These are phyloP conservation scores for Solanum virginianum DNA, from an alignment of 257 asterid genomes.

Conservation along the genomic window DNA sequence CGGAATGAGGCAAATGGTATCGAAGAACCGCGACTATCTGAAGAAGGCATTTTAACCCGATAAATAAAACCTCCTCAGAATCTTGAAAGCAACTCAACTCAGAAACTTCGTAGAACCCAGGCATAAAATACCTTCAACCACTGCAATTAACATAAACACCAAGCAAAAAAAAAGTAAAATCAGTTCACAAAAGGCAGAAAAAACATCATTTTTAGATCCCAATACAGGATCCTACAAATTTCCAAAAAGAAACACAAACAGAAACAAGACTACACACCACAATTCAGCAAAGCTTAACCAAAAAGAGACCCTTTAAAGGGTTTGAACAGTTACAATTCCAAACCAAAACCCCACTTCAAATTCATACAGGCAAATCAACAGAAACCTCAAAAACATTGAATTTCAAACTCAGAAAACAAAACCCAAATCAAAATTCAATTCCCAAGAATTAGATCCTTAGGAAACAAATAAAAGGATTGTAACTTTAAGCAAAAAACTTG, in stretches of 20 bases:
- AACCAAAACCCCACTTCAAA: background rate
- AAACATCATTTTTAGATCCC: background rate
- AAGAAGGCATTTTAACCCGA: constrained; percentile 52
- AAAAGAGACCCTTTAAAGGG: background rate
- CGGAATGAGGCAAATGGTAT: constrained; percentile 77
- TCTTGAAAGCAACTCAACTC: background rate
- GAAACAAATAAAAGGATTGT: background rate
- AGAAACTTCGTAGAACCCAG: background rate
- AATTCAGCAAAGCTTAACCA: background rate
- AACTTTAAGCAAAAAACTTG: background rate
- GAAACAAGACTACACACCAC: background rate
- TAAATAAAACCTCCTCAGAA: constrained; percentile 5
- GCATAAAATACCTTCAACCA: background rate
- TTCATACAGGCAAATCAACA: background rate
- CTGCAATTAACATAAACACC: background rate
- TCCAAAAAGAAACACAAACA: background rate
- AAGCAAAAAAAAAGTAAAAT: background rate
- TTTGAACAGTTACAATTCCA: background rate
- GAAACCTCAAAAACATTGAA: background rate
- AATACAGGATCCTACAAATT: background rate
- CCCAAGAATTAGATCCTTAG: background rate
- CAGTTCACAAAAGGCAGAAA: background rate
- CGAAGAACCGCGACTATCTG: constrained; percentile 44
- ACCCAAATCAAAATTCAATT: background rate
- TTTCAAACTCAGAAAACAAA: background rate